Conservation (phyloP, 345 rosid species). For the Boechera divaricarpa region DNA sequence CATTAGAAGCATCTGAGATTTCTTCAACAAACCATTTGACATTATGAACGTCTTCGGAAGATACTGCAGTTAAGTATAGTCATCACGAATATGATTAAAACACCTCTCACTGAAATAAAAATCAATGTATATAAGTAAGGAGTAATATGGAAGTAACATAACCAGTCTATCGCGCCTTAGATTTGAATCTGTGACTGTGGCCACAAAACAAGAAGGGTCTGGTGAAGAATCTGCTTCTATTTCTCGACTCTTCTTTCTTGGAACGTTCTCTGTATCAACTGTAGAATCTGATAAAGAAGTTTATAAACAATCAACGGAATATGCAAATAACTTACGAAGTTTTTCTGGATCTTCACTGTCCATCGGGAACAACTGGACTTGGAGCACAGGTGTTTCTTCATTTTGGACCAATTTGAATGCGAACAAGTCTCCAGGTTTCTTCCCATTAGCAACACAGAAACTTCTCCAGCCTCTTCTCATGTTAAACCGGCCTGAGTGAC, state of each 20-base stretch:
- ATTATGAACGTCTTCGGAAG: conserved; percentile 6
- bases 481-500: neutral
- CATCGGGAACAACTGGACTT: neutral
- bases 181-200: conserved; percentile 15
- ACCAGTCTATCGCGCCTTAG: conserved; percentile 19
- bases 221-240: neutral
- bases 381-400: conserved; percentile 22
- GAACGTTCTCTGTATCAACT: neutral
- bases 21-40: conserved; percentile 17
- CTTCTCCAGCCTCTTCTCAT: conserved; percentile 40
- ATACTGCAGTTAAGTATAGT: conserved; percentile 9
- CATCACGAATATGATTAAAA: neutral
- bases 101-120: neutral
- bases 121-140: neutral
- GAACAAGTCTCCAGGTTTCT: conserved; percentile 23
- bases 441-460: conserved; percentile 34
- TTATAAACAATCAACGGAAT: neutral
- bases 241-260: neutral
- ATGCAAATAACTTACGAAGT: neutral
- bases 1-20: conserved; percentile 12
- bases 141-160: conserved; percentile 20
- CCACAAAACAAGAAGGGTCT: conserved; percentile 3
- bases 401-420: conserved; percentile 8
- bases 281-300: neutral
- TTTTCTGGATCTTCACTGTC: conserved; percentile 4